Conservation (phyloP, 2,329 filamentous ascomycete species). For the Pseudocercospora fuligena region DNA sequence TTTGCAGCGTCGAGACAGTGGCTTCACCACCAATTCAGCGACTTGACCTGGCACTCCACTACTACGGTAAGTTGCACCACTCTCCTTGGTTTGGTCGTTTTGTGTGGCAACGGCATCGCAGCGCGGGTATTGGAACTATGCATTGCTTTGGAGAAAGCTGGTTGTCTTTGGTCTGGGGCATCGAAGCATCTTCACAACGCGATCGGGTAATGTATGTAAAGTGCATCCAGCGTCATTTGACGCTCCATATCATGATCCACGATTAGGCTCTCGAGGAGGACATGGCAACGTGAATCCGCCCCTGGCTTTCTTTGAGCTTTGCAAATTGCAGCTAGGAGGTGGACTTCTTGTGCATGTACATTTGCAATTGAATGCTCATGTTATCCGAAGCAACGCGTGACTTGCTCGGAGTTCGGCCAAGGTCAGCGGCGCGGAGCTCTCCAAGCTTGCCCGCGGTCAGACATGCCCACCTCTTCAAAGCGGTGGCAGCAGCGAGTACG, state of each 20-base stretch:
- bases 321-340: too few relatives aligned
- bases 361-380: too few relatives aligned
- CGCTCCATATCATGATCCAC: background rate
- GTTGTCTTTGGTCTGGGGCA: background rate
- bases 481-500: conserved; percentile 8
- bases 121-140: background rate
- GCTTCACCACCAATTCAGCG: background rate
- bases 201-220: conserved; percentile 7
- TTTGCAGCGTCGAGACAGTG: conserved; percentile 4
- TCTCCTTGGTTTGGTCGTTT: background rate
- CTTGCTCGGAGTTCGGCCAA: background rate
- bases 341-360: too few relatives aligned
- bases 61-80: background rate
- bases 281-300: too few relatives aligned
- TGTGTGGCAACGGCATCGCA: background rate
- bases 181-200: conserved; percentile 5
- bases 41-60: background rate
- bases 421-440: background rate
- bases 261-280: too few relatives aligned
- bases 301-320: too few relatives aligned
- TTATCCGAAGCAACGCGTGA: too few relatives aligned
- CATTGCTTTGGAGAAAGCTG: conserved; percentile 5
- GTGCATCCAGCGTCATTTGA: background rate
- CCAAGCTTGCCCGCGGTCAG: background rate
- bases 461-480: background rate